Percentiles rank a stretch among this genome's conserved stretches.
phyloP scores from a whole-genome alignment of 2,329 filamentous ascomycete species.

The Lasiodiplodia theobromae region DNA sequence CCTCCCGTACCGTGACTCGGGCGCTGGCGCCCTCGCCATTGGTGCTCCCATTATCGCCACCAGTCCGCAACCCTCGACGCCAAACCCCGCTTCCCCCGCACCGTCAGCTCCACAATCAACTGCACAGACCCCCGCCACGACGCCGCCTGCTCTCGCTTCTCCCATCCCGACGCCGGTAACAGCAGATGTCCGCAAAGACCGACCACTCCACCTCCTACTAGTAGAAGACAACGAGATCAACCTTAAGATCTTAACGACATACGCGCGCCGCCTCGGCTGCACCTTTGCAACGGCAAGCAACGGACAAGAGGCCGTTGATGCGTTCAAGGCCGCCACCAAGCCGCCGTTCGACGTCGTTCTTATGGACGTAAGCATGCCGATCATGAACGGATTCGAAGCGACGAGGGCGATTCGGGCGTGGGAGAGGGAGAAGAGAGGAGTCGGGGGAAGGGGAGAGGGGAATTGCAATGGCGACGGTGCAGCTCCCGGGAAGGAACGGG shows the following conservation, averaged over 20 bases:
- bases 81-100: background rate
- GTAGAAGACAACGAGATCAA: slow-evolving; percentile 43
- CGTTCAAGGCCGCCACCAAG: slow-evolving; percentile 32
- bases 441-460: background rate
- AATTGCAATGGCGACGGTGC: background rate
- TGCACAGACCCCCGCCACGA: too few relatives aligned
- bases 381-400: slow-evolving; percentile 55
- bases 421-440: slow-evolving; percentile 33
- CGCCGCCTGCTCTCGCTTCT: background rate
- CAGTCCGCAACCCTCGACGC: background rate
- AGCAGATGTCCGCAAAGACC: background rate
- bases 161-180: slow-evolving; percentile 4
- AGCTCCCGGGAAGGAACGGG: background rate
- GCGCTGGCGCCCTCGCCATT: background rate
- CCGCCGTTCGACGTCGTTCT: slow-evolving; percentile 47
- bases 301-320: slow-evolving; percentile 52
- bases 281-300: slow-evolving; percentile 43
- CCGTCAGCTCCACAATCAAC: background rate
- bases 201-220: slow-evolving; percentile 22
- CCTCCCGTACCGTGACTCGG: background rate
- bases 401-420: slow-evolving; percentile 51
- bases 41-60: background rate
- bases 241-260: slow-evolving; percentile 63
- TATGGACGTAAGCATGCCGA: slow-evolving; percentile 58
- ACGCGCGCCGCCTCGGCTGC: slow-evolving; percentile 35